Conservation (phyloP, 495 filamentous ascomycete species). For the Penicillium cataractarum region DNA sequence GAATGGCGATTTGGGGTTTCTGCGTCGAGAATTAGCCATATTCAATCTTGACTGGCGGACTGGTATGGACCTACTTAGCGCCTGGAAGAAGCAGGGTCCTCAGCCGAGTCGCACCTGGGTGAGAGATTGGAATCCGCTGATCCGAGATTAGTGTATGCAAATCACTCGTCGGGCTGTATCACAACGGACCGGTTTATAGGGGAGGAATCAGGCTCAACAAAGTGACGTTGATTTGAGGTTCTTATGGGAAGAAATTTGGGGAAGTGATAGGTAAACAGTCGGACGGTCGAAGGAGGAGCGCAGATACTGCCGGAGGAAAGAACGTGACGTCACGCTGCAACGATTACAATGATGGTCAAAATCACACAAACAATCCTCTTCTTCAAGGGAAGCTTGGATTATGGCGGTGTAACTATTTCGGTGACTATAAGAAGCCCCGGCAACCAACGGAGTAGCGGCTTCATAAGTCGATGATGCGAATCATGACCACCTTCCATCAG, state of each 20-base stretch:
- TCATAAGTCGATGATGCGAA: conserved; percentile 17
- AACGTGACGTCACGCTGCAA: not conserved
- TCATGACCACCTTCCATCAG: too few relatives aligned
- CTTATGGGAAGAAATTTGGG: too few relatives aligned
- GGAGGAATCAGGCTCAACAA: not conserved
- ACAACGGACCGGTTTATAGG: not conserved
- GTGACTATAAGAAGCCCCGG: not conserved
- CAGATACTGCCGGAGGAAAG: not conserved
- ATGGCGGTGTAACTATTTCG: not conserved
- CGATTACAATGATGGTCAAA: not conserved
- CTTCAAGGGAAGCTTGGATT: not conserved
- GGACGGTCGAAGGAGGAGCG: not conserved
- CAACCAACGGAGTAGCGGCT: conserved; percentile 8
- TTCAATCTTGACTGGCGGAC: too few relatives aligned
- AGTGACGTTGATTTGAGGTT: too few relatives aligned
- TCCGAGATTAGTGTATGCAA: not conserved
- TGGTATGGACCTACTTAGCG: not conserved
- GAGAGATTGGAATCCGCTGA: not conserved
- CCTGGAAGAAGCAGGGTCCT: not conserved
- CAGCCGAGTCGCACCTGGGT: not conserved
- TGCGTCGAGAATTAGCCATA: not conserved
- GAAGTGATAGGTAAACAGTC: not conserved
- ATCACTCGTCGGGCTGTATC: not conserved
- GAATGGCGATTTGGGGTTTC: not conserved
- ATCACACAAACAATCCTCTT: not conserved